Base-by-base conservation (phyloP, 305 asterid species). In the Vinca major region DNA sequence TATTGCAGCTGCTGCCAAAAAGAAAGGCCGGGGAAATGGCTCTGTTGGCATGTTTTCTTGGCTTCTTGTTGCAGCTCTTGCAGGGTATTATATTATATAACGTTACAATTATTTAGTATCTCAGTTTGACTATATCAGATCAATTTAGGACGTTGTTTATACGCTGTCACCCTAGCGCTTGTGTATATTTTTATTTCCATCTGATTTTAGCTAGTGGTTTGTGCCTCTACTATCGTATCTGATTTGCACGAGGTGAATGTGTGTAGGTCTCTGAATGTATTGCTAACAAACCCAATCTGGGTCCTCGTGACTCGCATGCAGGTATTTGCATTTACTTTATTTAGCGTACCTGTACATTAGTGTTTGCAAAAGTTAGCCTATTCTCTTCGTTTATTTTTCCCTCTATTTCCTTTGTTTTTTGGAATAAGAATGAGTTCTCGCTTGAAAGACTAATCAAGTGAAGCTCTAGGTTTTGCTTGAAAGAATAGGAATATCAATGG, bases 231-330 rank as follows among this genome's bases (percentile, higher is more conserved):
- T n/a, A 2, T 14, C 14, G 16, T 57, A 44, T 67, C 63, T 63
- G 47, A 52, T 20, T 41, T 14, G 14, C 13, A 41, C 2, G 37
- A 47, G 66, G 62, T 8, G 53, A 69, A 57, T 14, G 65, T 45
- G 70, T 40, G 74, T 86, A 88, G 97, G 79, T 84, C 96, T 21
- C 69, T 90, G 61, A 92, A 92, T 73, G 96, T 92, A 62, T 78
- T 92, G 79, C 69, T 86, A 62, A 92, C 98, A 70, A 92, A 77
- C 71, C 98, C 98, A 44, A 88, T 89, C 83, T 92, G 98, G 96
- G 91, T 89, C 50, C 89, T 92, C 62, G 98, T 92, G 76, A 92
- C 96, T 55, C 96, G 96, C 66, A 92, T 92, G 98, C 97, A 90
- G 97, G 97, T 88, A 80, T 54, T 67, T 21, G 11, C 50, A 57